Conservation (phyloP, 345 rosid genomes). For the Arabidopsis thaliana region TAIR10.1 NC_003076.8:15468501-15469000, state of each 20-base stretch:
- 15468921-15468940: slow-evolving; percentile 92
- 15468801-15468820: slow-evolving; percentile 83
- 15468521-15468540: slow-evolving; percentile 37
- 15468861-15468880: slow-evolving; percentile 82
- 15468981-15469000: slow-evolving; percentile 81
- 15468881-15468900: slow-evolving; percentile 92
- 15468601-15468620: slow-evolving; percentile 93
- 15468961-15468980: slow-evolving; percentile 70
- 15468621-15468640: slow-evolving; percentile 86
- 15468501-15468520: neutral
- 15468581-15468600: slow-evolving; percentile 97
- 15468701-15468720: slow-evolving; percentile 94
- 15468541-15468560: slow-evolving; percentile 97
- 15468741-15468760: slow-evolving; percentile 86
- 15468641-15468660: slow-evolving; percentile 97
- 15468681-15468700: slow-evolving; percentile 92
- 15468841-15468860: slow-evolving; percentile 79
- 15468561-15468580: slow-evolving; percentile 95
- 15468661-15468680: slow-evolving; percentile 91
- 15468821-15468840: slow-evolving; percentile 94
- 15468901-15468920: slow-evolving; percentile 93
- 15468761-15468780: slow-evolving; percentile 86
- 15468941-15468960: slow-evolving; percentile 88
- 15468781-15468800: slow-evolving; percentile 86
- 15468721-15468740: slow-evolving; percentile 95